A percentile compares a stretch with the other conserved stretches of the same genome.
Evolutionary conservation across 2,329 filamentous ascomycete genomes (phyloP).

Genomic region (Dactylonectria estremocensis): DNA sequence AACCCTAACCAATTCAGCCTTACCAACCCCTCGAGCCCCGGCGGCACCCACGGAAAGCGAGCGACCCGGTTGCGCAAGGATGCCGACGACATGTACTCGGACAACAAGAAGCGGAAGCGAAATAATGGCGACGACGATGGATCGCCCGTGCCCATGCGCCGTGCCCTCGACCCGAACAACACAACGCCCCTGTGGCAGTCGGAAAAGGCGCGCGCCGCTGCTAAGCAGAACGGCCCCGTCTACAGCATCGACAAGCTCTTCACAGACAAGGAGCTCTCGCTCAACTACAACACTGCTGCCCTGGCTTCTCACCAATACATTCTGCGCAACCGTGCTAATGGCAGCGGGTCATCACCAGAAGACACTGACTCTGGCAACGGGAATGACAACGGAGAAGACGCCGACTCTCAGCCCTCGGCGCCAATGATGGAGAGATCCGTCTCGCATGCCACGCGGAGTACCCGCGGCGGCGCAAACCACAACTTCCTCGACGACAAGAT

Average conservation of each 20-base stretch:
- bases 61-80: slow-evolving; percentile 74
- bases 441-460: slow-evolving; percentile 76
- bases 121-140: slow-evolving; percentile 74
- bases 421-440: slow-evolving; percentile 75
- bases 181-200: slow-evolving; percentile 75
- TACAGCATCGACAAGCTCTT: slow-evolving; percentile 81
- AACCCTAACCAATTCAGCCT: slow-evolving; percentile 79
- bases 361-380: slow-evolving; percentile 69
- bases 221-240: slow-evolving; percentile 71
- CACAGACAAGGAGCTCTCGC: slow-evolving; percentile 77
- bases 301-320: slow-evolving; percentile 75
- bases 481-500: slow-evolving; percentile 72
- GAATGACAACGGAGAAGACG: slow-evolving; percentile 66
- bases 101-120: slow-evolving; percentile 75
- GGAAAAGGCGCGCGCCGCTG: slow-evolving; percentile 68
- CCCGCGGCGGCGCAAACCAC: slow-evolving; percentile 66
- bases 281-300: slow-evolving; percentile 76
- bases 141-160: slow-evolving; percentile 72
- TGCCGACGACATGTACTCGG: slow-evolving; percentile 72
- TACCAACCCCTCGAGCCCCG: slow-evolving; percentile 75
- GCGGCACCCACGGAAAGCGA: slow-evolving; percentile 74
- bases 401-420: slow-evolving; percentile 64
- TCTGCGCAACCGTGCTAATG: slow-evolving; percentile 70
- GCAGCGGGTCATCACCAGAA: slow-evolving; percentile 64
- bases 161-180: slow-evolving; percentile 68